A percentile compares a stretch with the other conserved stretches of the same genome.
phyloP scores from a whole-genome alignment of 2,329 filamentous ascomycete genomes.

The Huntiella savannae region DNA sequence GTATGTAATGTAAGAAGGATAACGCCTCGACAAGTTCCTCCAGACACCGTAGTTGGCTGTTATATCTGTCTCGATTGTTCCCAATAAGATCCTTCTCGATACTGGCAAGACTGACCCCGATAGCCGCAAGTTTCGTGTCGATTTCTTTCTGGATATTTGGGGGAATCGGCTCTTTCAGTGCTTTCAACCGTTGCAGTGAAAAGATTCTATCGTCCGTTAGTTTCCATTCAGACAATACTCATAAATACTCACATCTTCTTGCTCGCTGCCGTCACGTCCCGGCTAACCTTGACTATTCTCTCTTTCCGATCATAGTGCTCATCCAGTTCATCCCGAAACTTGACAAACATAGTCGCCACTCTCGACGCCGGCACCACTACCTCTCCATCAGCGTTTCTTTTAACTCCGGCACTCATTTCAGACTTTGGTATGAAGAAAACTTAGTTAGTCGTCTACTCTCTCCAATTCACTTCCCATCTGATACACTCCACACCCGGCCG shows the following conservation, averaged over 20 bases:
- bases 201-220: constrained; percentile 18
- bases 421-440: neutral
- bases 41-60: constrained; percentile 59
- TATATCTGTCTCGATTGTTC: constrained; percentile 69
- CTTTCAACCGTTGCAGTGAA: constrained; percentile 33
- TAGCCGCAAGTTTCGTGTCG: constrained; percentile 48
- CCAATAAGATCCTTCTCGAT: constrained; percentile 57
- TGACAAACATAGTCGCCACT: constrained; percentile 63
- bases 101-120: constrained; percentile 45
- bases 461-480: neutral
- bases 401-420: constrained; percentile 20
- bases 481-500: too few species aligned
- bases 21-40: constrained; percentile 92
- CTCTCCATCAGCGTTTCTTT: constrained; percentile 36
- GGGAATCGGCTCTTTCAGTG: constrained; percentile 43
- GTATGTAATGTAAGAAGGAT: constrained; percentile 74
- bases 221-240: too few species aligned
- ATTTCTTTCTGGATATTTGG: constrained; percentile 51
- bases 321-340: constrained; percentile 73
- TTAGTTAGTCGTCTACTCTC: neutral
- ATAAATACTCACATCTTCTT: constrained; percentile 65
- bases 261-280: constrained; percentile 82
- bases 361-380: constrained; percentile 14
- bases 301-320: constrained; percentile 87
- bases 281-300: constrained; percentile 71